Conservation (phyloP, 139 green algal species). For the Micromonas commoda region DNA sequence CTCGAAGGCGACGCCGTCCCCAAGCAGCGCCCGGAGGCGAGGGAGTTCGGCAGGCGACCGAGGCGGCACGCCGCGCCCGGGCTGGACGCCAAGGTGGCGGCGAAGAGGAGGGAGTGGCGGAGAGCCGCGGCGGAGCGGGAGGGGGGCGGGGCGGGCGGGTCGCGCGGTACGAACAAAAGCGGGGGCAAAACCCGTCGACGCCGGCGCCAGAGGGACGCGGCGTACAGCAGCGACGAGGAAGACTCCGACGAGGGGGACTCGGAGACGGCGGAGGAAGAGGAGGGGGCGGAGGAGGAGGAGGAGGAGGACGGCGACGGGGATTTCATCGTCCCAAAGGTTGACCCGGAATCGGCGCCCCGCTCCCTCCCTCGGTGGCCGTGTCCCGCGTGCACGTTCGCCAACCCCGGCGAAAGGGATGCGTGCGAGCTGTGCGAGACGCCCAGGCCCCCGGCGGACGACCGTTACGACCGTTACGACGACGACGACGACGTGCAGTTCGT, state of each 20-base stretch:
- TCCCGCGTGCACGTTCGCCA: background rate
- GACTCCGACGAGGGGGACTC: background rate
- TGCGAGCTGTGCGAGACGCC: background rate
- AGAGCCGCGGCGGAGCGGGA: background rate
- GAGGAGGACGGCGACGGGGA: background rate
- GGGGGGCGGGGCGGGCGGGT: background rate
- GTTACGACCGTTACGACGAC: background rate
- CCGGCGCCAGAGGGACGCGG: background rate
- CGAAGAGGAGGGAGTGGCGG: background rate
- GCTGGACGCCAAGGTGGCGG: background rate
- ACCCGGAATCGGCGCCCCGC: background rate
- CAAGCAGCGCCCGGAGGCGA: background rate
- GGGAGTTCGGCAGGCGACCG: background rate
- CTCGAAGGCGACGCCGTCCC: background rate
- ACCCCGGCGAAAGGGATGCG: background rate
- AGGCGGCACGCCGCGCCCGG: background rate
- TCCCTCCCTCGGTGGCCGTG: background rate
- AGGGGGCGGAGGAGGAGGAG: background rate
- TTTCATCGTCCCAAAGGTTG: background rate
- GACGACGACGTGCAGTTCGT: background rate
- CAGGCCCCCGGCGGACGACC: background rate
- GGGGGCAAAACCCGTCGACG: background rate
- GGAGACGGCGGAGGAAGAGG: background rate
- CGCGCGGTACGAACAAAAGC: background rate
- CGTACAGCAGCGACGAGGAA: slow-evolving; percentile 17